Evolutionary conservation across 352 stramenopile genomes (phyloP), one percentile per base, ranked within the genome.

Genomic region (Halophytophthora batemanensis): DNA sequence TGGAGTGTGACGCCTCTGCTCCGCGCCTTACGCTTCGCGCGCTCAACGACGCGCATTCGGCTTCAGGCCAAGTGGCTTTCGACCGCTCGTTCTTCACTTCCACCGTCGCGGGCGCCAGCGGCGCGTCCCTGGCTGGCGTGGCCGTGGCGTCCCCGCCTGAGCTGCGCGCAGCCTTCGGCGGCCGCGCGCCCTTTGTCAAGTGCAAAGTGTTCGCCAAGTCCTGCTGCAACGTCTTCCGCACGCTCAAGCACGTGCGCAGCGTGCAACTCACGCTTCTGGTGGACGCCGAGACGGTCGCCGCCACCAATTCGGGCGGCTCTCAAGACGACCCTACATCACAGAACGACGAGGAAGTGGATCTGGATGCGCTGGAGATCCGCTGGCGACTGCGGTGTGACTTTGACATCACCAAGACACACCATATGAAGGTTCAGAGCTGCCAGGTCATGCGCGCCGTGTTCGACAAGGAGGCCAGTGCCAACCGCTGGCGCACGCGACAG

Each of bases 361-460:
- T 83, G 15, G 75, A 88, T 52, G 88, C 74, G 43, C 59, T 76
- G 34, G 74, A 89, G 61, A 58, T 94, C 42, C 64, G 61, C 41
- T 94, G 82, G 79, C 61, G 61, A 0, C 60, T 94, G 47, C 56
- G 64, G 36, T 94, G 84, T 60, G 84, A 92, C 63, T 87, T 86
- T n/a, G 77, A 87, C 50, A 86, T 94, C 63, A 90, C 82, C 28
- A 94, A 94, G 71, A 91, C 80, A 18, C 82, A 94, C 55, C 67
- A 76, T 50, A 91, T 92, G 68, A 87, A 90, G 45, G 78, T 90
- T 33, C 78, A 86, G 52, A 47, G 66, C n/a, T 82, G 73, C 43
- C 74, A 90, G 59, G 74, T 87, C 50, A 82, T 94, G 80, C 77
- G 82, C 45, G 74, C 82, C 17, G 68, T 92, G 42, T 91, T 94